phyloP scores from a whole-genome alignment of 1,284 basidiomycete genomes.

The Ceratobasidium sp. region DNA sequence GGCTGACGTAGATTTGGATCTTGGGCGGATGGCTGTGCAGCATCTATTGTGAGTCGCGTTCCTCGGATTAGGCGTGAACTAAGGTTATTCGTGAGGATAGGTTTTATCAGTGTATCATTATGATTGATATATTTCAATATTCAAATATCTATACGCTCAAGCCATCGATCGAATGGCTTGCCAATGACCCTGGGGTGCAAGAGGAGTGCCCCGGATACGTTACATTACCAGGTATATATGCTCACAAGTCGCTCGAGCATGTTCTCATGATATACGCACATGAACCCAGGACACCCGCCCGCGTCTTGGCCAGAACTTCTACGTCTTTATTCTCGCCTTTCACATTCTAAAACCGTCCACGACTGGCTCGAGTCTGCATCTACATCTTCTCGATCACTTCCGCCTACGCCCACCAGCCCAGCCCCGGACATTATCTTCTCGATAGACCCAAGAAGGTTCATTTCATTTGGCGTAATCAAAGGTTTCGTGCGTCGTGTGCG shows the following conservation, averaged over 20 bases:
- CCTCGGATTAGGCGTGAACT: neutral
- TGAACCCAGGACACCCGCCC: conserved; percentile 54
- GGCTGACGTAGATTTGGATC: conserved; percentile 85
- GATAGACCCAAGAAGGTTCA: conserved; percentile 91
- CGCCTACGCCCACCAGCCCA: neutral
- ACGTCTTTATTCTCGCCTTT: conserved; percentile 85
- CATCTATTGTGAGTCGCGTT: conserved; percentile 80
- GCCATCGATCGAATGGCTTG: conserved; percentile 83
- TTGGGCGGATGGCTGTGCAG: conserved; percentile 87
- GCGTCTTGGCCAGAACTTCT: conserved; percentile 85
- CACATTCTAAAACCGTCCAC: conserved; percentile 81
- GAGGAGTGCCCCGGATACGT: conserved; percentile 91
- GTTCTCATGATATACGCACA: conserved; percentile 33
- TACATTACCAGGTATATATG: conserved; percentile 66
- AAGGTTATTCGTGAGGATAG: conserved; percentile 51
- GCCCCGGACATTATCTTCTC: conserved; percentile 7
- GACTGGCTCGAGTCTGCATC: conserved; percentile 89
- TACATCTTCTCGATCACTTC: conserved; percentile 59
- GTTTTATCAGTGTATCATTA: conserved; percentile 96
- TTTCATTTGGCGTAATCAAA: conserved; percentile 99
- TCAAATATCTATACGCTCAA: conserved; percentile 96
- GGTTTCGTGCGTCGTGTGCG: conserved; percentile 93
- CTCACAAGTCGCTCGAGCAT: neutral
- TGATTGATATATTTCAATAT: conserved; percentile 95
- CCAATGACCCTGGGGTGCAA: conserved; percentile 79